phyloP scores from a whole-genome alignment of 768 basidiomycete genomes.

The Auricularia auricula-judae region DNA sequence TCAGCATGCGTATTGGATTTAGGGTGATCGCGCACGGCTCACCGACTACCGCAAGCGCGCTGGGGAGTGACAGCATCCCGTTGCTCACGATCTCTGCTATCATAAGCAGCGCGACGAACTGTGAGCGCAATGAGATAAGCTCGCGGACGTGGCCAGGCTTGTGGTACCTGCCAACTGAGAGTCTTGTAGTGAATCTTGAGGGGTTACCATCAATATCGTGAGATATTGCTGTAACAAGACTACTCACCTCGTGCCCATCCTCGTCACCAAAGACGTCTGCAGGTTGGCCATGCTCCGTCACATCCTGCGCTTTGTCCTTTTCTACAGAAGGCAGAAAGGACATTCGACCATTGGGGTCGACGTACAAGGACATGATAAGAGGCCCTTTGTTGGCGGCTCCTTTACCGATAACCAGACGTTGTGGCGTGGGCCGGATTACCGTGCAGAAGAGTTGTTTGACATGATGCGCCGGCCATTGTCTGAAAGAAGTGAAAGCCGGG shows the following conservation, averaged over 20 bases:
- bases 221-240: not conserved
- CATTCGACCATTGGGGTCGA: too few species aligned
- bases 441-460: too few species aligned
- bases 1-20: not conserved
- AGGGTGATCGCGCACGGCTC: not conserved
- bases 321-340: too few species aligned
- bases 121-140: not conserved
- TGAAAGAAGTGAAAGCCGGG: too few species aligned
- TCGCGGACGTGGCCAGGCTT: not conserved
- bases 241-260: slow-evolving; percentile 20
- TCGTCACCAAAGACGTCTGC: slow-evolving; percentile 36
- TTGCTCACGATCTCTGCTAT: slow-evolving; percentile 49
- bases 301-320: not conserved
- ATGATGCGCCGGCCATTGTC: too few species aligned
- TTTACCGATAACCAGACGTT: too few species aligned
- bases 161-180: slow-evolving; percentile 32
- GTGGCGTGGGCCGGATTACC: too few species aligned
- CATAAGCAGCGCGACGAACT: slow-evolving; percentile 43
- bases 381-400: too few species aligned
- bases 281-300: not conserved
- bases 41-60: slow-evolving; percentile 42
- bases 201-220: not conserved
- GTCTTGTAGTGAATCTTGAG: slow-evolving; percentile 40
- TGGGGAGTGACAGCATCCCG: slow-evolving; percentile 43
- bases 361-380: too few species aligned